Conservation (phyloP, 1,284 basidiomycete species). For the Puccinia triticina region DNA sequence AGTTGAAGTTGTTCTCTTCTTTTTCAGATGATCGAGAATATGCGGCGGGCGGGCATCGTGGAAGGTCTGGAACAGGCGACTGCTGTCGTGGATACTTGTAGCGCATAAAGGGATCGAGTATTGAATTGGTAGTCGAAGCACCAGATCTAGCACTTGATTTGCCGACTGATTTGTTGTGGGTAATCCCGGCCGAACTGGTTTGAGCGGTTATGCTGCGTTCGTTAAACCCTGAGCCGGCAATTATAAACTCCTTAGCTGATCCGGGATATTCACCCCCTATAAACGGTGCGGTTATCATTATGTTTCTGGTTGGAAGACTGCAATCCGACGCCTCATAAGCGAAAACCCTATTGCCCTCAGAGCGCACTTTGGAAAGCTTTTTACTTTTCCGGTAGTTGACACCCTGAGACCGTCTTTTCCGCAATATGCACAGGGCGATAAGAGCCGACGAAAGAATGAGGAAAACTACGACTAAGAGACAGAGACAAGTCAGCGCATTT, state of each 20-base stretch:
- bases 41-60: neutral
- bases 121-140: neutral
- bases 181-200: neutral
- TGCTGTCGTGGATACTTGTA: conserved; percentile 6
- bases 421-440: neutral
- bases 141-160: neutral
- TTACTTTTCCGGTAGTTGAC: neutral
- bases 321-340: neutral
- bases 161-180: neutral
- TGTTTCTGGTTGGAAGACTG: neutral
- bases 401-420: neutral
- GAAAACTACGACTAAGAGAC: neutral
- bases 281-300: neutral
- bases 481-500: neutral
- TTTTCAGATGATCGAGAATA: neutral
- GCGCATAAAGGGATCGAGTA: conserved; percentile 19
- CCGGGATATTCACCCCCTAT: neutral
- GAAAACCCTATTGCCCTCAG: neutral
- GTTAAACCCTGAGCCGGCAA: neutral
- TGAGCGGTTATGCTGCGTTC: neutral
- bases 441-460: conserved; percentile 1
- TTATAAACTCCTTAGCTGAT: neutral
- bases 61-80: neutral
- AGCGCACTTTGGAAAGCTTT: neutral
- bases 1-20: neutral